A percentile compares a stretch with the other conserved stretches of the same genome.
Conservation (phyloP, 768 basidiomycete species). For the Tephrocybe rancida region DNA sequence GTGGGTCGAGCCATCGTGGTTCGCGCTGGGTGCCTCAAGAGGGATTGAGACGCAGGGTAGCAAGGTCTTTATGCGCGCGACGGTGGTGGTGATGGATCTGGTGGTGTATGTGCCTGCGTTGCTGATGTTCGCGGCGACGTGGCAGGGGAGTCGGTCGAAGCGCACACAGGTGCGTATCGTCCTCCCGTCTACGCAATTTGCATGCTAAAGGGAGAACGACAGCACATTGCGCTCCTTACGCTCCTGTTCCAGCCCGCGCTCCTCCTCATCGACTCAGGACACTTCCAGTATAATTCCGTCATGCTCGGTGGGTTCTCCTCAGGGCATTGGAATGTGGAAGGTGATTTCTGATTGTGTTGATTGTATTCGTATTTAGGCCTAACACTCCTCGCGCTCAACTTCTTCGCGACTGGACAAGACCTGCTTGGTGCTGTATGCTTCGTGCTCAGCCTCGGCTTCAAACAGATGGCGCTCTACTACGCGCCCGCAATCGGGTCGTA, state of each 20-base stretch:
- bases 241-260: constrained; percentile 84
- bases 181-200: neutral
- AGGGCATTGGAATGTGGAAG: neutral
- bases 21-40: constrained; percentile 67
- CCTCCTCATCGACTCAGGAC: constrained; percentile 86
- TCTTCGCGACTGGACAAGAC: constrained; percentile 72
- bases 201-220: constrained; percentile 12
- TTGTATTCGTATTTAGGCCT: constrained; percentile 49
- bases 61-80: constrained; percentile 80
- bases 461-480: constrained; percentile 96
- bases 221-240: constrained; percentile 71
- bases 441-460: constrained; percentile 86
- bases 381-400: constrained; percentile 67
- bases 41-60: constrained; percentile 69
- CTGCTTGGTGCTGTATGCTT: constrained; percentile 78
- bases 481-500: constrained; percentile 92
- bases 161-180: constrained; percentile 68
- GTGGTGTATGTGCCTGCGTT: constrained; percentile 79
- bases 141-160: constrained; percentile 70
- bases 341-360: no score
- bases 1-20: constrained; percentile 61
- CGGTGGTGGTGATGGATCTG: constrained; percentile 69
- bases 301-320: constrained; percentile 70
- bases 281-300: constrained; percentile 95
- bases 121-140: constrained; percentile 61